These are phyloP conservation scores for Aspergillus nanangensis DNA, from an alignment of 495 filamentous ascomycete species.

Conservation along the genomic window DNA sequence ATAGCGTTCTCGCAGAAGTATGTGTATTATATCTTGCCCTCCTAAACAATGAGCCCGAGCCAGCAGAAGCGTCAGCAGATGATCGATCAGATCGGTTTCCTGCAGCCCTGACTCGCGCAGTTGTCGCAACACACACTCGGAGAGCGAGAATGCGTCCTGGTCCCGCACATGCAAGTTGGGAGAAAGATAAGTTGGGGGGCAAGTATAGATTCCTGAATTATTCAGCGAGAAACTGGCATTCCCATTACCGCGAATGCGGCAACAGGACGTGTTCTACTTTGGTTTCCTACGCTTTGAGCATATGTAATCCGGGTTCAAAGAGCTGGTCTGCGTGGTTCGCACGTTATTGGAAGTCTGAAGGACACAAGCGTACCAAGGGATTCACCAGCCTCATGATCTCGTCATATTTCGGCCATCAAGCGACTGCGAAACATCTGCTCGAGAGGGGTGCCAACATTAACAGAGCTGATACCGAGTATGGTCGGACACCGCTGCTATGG, in stretches of 20 bases:
- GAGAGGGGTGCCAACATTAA: not conserved
- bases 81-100: no score
- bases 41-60: conserved; percentile 1
- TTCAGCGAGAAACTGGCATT: conserved; percentile 25
- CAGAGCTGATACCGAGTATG: not conserved
- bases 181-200: not conserved
- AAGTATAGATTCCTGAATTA: conserved; percentile 22
- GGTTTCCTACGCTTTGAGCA: conserved; percentile 7
- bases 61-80: no score
- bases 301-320: conserved; percentile 7
- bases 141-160: no score
- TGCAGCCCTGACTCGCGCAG: no score
- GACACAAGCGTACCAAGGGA: not conserved
- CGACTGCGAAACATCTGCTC: conserved; percentile 3
- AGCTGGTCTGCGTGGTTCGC: conserved; percentile 2
- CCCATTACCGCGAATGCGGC: conserved; percentile 18
- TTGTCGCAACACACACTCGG: no score
- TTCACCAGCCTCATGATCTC: conserved; percentile 9
- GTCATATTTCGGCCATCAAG: conserved; percentile 17
- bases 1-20: conserved; percentile 26
- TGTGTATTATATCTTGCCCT: conserved; percentile 29
- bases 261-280: conserved; percentile 11
- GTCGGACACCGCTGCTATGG: conserved; percentile 4
- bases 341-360: conserved; percentile 6
- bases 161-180: not conserved